A percentile compares a stretch with the other conserved stretches of the same genome.
Conservation (phyloP, 1,284 basidiomycete genomes). For the Ganoderma meredithae region DNA sequence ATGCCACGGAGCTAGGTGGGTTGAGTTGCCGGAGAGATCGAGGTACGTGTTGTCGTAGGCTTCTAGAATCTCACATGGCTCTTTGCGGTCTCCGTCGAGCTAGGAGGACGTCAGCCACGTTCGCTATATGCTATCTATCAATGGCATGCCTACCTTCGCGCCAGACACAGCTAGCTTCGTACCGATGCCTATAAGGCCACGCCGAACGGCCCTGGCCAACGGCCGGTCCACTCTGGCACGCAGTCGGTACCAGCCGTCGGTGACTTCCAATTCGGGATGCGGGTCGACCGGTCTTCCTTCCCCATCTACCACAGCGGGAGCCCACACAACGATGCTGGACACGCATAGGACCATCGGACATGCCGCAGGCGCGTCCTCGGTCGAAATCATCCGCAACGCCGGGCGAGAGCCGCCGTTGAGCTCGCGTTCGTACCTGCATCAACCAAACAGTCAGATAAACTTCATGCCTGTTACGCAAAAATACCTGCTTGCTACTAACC, state of each 20-base stretch:
- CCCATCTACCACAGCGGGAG: conserved; percentile 43
- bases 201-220: conserved; percentile 73
- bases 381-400: conserved; percentile 78
- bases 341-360: conserved; percentile 88
- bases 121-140: background rate
- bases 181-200: conserved; percentile 76
- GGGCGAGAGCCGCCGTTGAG: conserved; percentile 82
- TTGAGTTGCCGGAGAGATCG: conserved; percentile 83
- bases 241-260: conserved; percentile 96
- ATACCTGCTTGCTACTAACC: conserved; percentile 54
- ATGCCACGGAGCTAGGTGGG: conserved; percentile 89
- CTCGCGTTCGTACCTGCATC: conserved; percentile 88
- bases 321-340: conserved; percentile 67
- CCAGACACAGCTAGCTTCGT: conserved; percentile 86
- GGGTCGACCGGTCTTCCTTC: conserved; percentile 48
- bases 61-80: conserved; percentile 85
- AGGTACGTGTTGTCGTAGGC: conserved; percentile 78
- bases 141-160: conserved; percentile 67
- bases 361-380: conserved; percentile 76
- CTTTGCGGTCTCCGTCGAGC: conserved; percentile 76
- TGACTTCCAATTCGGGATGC: conserved; percentile 79
- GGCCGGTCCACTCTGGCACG: conserved; percentile 79
- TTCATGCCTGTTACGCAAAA: background rate
- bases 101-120: conserved; percentile 41
- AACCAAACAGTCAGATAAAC: conserved; percentile 9